Evolutionary conservation across 805 yeast species (phyloP).

Genomic region (Candida caryicola): DNA sequence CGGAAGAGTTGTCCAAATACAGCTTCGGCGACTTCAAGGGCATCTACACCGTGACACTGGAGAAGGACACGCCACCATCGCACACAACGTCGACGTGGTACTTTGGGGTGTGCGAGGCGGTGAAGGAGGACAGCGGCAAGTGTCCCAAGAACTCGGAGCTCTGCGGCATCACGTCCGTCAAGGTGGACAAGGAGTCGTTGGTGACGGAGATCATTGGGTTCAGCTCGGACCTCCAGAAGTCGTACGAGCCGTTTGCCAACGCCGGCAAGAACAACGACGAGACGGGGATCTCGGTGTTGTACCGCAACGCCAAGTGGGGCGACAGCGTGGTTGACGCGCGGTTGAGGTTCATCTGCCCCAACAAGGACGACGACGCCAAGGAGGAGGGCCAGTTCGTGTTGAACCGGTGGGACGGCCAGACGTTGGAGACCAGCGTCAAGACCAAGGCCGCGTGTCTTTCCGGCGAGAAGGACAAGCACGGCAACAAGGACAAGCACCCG

Average conservation of each 20-base stretch:
- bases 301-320: constrained; percentile 73
- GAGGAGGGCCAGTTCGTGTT: constrained; percentile 24
- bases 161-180: constrained; percentile 68
- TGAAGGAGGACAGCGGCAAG: constrained; percentile 36
- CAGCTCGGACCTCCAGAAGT: constrained; percentile 39
- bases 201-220: constrained; percentile 63
- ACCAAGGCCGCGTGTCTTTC: constrained; percentile 42
- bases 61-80: constrained; percentile 77
- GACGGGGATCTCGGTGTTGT: constrained; percentile 32
- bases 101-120: constrained; percentile 64
- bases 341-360: constrained; percentile 47
- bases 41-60: constrained; percentile 32
- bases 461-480: constrained; percentile 28
- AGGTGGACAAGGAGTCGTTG: constrained; percentile 48
- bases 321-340: constrained; percentile 46
- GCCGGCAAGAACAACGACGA: constrained; percentile 26
- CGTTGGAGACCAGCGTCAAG: constrained; percentile 25
- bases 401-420: constrained; percentile 36
- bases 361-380: constrained; percentile 17
- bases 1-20: constrained; percentile 33
- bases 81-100: constrained; percentile 61
- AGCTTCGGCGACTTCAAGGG: constrained; percentile 51
- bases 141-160: constrained; percentile 74
- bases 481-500: constrained; percentile 22
- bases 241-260: constrained; percentile 23